These are phyloP conservation scores for Aspergillus coremiiformis DNA, from an alignment of 495 filamentous ascomycete species.

Conservation along the genomic window DNA sequence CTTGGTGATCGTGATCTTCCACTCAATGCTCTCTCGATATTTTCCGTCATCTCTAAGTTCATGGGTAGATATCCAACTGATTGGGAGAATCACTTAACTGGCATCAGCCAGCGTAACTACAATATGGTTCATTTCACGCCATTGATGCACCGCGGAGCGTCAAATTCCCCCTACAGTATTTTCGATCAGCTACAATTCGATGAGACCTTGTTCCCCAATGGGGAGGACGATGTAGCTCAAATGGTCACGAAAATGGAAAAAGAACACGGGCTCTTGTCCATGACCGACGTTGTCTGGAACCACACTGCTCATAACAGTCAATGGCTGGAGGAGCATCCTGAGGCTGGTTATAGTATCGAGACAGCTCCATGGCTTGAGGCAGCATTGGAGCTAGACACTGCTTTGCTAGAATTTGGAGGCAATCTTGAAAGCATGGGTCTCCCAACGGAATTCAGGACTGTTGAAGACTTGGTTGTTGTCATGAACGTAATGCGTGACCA, in stretches of 20 bases:
- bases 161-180: constrained; percentile 95
- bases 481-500: constrained; percentile 79
- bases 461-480: constrained; percentile 69
- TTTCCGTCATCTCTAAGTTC: constrained; percentile 95
- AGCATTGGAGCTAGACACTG: constrained; percentile 79
- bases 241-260: constrained; percentile 78
- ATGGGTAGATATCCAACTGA: constrained; percentile 85
- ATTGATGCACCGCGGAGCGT: constrained; percentile 76
- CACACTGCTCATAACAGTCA: constrained; percentile 94
- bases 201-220: constrained; percentile 70
- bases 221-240: constrained; percentile 72
- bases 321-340: constrained; percentile 91
- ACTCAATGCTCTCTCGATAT: constrained; percentile 78
- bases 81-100: constrained; percentile 82
- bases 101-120: constrained; percentile 83
- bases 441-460: constrained; percentile 61
- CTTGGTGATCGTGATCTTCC: constrained; percentile 64
- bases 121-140: constrained; percentile 99
- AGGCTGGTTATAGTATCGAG: constrained; percentile 88
- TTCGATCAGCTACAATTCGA: constrained; percentile 90
- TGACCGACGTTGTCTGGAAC: constrained; percentile 98
- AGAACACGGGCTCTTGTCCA: constrained; percentile 71
- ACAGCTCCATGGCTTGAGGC: constrained; percentile 91
- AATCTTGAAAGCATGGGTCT: constrained; percentile 60
- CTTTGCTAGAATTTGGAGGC: constrained; percentile 67